Conservation (phyloP, 2,329 filamentous ascomycete species). For the Monilinia vaccinii-corymbosi region DNA sequence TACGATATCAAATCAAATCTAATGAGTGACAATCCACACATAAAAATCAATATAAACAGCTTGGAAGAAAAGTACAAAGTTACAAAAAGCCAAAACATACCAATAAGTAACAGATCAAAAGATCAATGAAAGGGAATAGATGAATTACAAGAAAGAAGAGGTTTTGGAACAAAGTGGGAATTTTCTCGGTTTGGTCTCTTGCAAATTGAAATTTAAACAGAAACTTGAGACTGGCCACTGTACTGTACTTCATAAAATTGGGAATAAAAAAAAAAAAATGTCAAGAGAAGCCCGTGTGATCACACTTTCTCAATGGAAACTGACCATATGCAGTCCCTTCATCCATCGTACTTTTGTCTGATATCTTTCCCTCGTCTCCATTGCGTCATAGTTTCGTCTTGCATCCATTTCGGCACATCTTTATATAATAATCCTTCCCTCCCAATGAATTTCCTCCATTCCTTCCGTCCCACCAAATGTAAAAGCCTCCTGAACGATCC, state of each 20-base stretch:
- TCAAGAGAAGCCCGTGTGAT: constrained; percentile 8
- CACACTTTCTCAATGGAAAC: constrained; percentile 2
- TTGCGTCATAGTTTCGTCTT: not conserved
- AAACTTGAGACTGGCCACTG: not conserved
- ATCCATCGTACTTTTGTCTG: not conserved
- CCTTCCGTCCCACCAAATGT: constrained; percentile 9
- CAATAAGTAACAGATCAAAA: not conserved
- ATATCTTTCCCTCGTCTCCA: not conserved
- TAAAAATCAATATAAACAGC: not conserved
- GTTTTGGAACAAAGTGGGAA: not conserved
- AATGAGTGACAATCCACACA: not conserved
- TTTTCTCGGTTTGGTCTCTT: constrained; percentile 3
- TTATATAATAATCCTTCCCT: not conserved
- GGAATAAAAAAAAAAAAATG: constrained; percentile 2
- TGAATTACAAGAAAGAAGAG: not conserved
- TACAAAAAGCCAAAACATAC: not conserved
- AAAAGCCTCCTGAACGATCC: not conserved
- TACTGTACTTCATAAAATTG: constrained; percentile 7
- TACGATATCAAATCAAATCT: not conserved
- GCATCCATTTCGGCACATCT: not conserved
- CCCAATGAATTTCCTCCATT: not conserved
- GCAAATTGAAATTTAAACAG: constrained; percentile 4
- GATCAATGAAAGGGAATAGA: not conserved
- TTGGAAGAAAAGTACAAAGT: not conserved
- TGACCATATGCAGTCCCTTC: constrained; percentile 7